A percentile compares a stretch with the other conserved stretches of the same genome.
Evolutionary conservation across 129 eudicot genomes (phyloP).

Genomic region (Flaveria robusta): DNA sequence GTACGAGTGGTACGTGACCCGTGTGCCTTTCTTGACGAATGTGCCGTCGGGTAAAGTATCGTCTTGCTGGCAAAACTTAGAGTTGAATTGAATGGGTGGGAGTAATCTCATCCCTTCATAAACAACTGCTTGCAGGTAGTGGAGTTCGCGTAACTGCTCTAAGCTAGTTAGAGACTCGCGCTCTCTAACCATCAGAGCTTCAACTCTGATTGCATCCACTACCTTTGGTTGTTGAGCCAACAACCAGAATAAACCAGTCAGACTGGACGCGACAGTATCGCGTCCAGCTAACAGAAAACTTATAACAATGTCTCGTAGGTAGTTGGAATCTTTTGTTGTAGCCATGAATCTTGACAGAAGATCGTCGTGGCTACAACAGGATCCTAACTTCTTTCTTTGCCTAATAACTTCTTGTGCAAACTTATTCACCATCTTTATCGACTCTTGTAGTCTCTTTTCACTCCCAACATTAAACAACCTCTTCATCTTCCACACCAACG

Average conservation of each 20-base stretch:
- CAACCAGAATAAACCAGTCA: slow-evolving; percentile 65
- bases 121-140: slow-evolving; percentile 69
- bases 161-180: slow-evolving; percentile 31
- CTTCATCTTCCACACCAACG: slow-evolving; percentile 66
- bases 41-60: slow-evolving; percentile 72
- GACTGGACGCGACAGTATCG: slow-evolving; percentile 77
- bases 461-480: slow-evolving; percentile 59
- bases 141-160: slow-evolving; percentile 52
- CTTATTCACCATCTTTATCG: slow-evolving; percentile 48
- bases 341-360: slow-evolving; percentile 82
- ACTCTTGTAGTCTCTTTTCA: slow-evolving; percentile 46
- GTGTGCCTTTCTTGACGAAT: slow-evolving; percentile 58
- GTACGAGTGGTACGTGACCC: slow-evolving; percentile 84
- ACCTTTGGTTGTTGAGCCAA: slow-evolving; percentile 57
- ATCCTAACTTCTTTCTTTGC: slow-evolving; percentile 48
- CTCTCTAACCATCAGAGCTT: slow-evolving; percentile 48
- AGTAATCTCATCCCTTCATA: slow-evolving; percentile 80
- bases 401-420: slow-evolving; percentile 66
- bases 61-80: slow-evolving; percentile 64
- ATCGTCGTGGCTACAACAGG: slow-evolving; percentile 48
- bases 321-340: slow-evolving; percentile 47
- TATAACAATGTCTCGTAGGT: slow-evolving; percentile 64
- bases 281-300: slow-evolving; percentile 85
- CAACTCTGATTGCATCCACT: slow-evolving; percentile 47
- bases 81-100: slow-evolving; percentile 88